These are phyloP conservation scores for Anthostomella pinea DNA, from an alignment of 2,329 filamentous ascomycete species.

Conservation along the genomic window DNA sequence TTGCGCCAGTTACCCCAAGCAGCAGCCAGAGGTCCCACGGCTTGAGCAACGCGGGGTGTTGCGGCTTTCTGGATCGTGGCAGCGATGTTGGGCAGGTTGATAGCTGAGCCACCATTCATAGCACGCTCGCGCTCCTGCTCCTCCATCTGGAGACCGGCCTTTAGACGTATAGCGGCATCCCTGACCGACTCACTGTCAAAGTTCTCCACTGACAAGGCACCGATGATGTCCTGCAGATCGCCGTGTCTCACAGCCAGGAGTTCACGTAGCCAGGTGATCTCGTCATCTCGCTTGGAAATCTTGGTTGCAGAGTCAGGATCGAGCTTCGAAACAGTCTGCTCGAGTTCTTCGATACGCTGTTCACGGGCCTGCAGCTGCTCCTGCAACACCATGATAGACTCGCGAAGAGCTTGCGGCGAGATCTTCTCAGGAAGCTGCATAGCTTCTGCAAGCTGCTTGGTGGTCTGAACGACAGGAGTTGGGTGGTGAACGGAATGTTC, in stretches of 20 bases:
- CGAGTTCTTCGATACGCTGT: conserved; percentile 81
- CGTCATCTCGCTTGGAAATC: conserved; percentile 87
- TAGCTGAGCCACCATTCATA: conserved; percentile 64
- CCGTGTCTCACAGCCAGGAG: conserved; percentile 85
- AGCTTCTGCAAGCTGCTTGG: conserved; percentile 37
- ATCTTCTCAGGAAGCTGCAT: conserved; percentile 74
- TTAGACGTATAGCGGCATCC: conserved; percentile 88
- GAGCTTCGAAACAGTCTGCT: conserved; percentile 63
- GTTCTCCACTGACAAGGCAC: conserved; percentile 67
- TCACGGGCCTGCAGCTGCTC: conserved; percentile 96
- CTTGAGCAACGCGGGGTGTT: conserved; percentile 79
- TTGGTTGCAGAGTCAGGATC: conserved; percentile 78
- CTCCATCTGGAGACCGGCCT: conserved; percentile 96
- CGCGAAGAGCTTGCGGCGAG: conserved; percentile 88
- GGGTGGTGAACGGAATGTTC: conserved; percentile 47
- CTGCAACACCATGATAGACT: conserved; percentile 94
- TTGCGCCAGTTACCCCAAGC: conserved; percentile 96
- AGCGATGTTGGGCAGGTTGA: conserved; percentile 72
- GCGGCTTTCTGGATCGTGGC: conserved; percentile 73
- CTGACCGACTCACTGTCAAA: conserved; percentile 79
- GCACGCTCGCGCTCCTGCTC: conserved; percentile 90
- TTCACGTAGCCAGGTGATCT: conserved; percentile 93
- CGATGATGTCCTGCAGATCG: conserved; percentile 89
- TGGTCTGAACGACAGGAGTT: conserved; percentile 40
- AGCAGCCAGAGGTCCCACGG: conserved; percentile 74